Evolutionary conservation across 75 land plant genomes (phyloP), one percentile per base, ranked within the genome.

Genomic region (Pinus tabuliformis): DNA sequence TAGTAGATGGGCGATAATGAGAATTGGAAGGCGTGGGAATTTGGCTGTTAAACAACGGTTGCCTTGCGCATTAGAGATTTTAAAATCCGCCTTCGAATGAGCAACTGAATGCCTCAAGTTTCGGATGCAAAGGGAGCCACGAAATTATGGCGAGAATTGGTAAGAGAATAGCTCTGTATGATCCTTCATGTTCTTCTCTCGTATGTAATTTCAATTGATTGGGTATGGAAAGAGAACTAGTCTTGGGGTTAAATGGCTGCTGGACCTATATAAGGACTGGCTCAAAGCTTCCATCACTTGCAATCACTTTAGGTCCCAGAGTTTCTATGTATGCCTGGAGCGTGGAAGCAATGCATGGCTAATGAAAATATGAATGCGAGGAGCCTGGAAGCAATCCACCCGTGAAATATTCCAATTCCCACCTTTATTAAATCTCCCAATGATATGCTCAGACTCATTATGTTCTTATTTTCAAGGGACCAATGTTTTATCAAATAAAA

Each of bases 211-310:
- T 18, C 17, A 18, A 18, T 72, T 1, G 36, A 58, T 80, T 80
- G 17, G 83, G 83, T 56, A 86, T 81, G 20, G 75, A 86, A 54
- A 89, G 83, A 65, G 91, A 89, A 65, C 86, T 82, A 52, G 83
- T 79, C 28, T 86, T 73, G 72, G 73, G 78, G 58, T 39, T 58
- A 45, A 6, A 7, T 45, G 82, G 72, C 70, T 86, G 84, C 28
- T n/a, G 62, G 91, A 76, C 56, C 85, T 89, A 83, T 92, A 95
- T 39, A 95, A 84, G 57, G 91, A 81, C 28, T 95, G 91, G 77
- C 91, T 90, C 33, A 95, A 83, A 3, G 85, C 88, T 75, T 95
- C 95, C 4, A 95, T 80, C 70, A 92, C 98, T 63, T 86, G 81
- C 52, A 95, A 76, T 12, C 90, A 83, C 65, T 87, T 33, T 33